These are phyloP conservation scores for Fraxinus ornus DNA, from an alignment of 305 asterid genomes.

Conservation along the genomic window DNA sequence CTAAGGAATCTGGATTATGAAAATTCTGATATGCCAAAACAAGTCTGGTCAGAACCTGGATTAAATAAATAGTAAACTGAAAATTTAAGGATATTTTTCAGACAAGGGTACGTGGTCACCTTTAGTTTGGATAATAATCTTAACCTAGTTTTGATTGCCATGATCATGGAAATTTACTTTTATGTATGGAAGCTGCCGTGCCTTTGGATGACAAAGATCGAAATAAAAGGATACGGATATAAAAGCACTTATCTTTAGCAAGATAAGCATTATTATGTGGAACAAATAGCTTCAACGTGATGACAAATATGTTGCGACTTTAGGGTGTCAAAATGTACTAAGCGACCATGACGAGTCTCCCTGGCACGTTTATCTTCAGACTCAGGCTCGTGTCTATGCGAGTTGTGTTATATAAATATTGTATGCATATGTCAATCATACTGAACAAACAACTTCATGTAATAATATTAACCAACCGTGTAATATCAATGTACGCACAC, in stretches of 20 bases:
- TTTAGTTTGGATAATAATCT: not conserved
- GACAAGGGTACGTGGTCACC: slow-evolving; percentile 7
- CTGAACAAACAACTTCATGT: not conserved
- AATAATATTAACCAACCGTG: not conserved
- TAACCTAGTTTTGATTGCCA: not conserved
- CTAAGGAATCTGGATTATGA: not conserved
- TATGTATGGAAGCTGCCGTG: not conserved
- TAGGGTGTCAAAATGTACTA: not conserved
- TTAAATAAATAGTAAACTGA: not conserved
- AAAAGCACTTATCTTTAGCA: not conserved
- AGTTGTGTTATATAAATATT: too few species aligned
- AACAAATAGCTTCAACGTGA: not conserved
- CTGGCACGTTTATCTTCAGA: too few species aligned
- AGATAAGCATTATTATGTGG: not conserved
- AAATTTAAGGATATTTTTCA: not conserved
- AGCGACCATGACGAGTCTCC: not conserved
- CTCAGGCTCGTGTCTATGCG: too few species aligned
- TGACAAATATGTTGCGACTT: not conserved
- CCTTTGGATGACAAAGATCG: slow-evolving; percentile 4
- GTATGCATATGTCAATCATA: not conserved
- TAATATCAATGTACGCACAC: not conserved
- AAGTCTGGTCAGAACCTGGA: not conserved
- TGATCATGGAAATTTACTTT: not conserved
- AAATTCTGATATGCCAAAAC: not conserved
- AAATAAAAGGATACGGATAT: not conserved